Conservation (phyloP, 306 rosid genomes). For the Medicago arabica region DNA sequence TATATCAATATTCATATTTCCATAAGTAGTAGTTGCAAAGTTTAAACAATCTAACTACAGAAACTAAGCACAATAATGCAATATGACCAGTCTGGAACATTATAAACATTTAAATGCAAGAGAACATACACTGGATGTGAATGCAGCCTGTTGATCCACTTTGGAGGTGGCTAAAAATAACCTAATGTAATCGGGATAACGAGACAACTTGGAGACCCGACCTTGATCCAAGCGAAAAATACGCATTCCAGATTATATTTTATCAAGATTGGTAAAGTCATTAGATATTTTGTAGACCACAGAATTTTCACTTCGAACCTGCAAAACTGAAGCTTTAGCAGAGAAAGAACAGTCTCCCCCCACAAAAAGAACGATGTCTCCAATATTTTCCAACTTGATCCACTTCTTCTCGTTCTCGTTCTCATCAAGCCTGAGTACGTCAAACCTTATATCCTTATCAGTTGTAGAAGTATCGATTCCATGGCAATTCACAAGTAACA, state of each 20-base stretch:
- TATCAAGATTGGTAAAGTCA: slow-evolving; percentile 19
- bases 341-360: slow-evolving; percentile 77
- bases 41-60: too few relatives aligned
- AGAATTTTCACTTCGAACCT: slow-evolving; percentile 58
- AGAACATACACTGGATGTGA: background rate
- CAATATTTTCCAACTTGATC: slow-evolving; percentile 59
- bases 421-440: slow-evolving; percentile 53
- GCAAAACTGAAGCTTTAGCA: slow-evolving; percentile 52
- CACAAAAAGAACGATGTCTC: slow-evolving; percentile 64
- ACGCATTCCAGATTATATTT: slow-evolving; percentile 50
- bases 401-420: slow-evolving; percentile 60
- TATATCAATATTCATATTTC: too few relatives aligned
- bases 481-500: slow-evolving; percentile 64
- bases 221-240: slow-evolving; percentile 58
- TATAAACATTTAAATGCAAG: too few relatives aligned
- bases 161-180: background rate
- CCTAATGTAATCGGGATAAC: background rate
- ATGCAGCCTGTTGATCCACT: background rate
- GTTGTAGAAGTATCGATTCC: background rate
- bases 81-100: too few relatives aligned
- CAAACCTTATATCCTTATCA: slow-evolving; percentile 46
- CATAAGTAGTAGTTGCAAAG: too few relatives aligned
- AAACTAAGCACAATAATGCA: too few relatives aligned
- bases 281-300: slow-evolving; percentile 56
- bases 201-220: slow-evolving; percentile 47